Evolutionary conservation across 1,139 yeast genomes (phyloP), one percentile per base, ranked within the genome.

Genomic region (Sugiyamaella xylanicola): DNA sequence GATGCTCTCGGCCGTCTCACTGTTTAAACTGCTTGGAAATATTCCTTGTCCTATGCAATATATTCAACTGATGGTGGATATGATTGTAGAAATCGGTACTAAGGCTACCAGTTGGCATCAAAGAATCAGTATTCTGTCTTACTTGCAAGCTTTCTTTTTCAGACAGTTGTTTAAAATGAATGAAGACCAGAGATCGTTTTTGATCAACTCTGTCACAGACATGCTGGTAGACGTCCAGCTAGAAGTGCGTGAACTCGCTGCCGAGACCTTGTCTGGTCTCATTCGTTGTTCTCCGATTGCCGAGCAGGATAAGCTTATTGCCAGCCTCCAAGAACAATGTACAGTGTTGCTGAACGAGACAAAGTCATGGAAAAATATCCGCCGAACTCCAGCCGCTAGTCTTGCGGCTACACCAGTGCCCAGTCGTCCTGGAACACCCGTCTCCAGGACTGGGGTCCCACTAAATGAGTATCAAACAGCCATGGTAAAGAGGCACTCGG

Each of bases 241-340:
- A 17, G 95, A 90, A 59, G 88, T 93, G 0, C 77, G 99, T 56
- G 88, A 84, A 56, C 76, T 84, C 3, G 91, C 95, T 1, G 84
- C 96, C 0, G 78, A 78, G 5, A 87, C 93, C 0, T 76, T 95
- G 27, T 82, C 96, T 0, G 93, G 95, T 7, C 81, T 93, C 61
- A 81, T 93, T 46, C 91, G 93, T 65, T 84, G 90, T 58, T 80
- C 88, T n/a, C 82, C 89, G 1, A 79, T 80, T 1, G 71, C 74
- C 9, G 88, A 85, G 53, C 80, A 84, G 16, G 73, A 70, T 0
- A 64, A 62, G 4, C 65, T 76, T 27, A 74, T 80, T 36, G 55
- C 51, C 16, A 41, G 48, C 9, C 55, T 59, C 48, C 75, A 76
- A 22, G 59, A 66, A 8, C 70, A 68, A 51, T 83, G 82, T 63